Evolutionary conservation across 129 eudicot species (phyloP).

Genomic region (Dittrichia graveolens): DNA sequence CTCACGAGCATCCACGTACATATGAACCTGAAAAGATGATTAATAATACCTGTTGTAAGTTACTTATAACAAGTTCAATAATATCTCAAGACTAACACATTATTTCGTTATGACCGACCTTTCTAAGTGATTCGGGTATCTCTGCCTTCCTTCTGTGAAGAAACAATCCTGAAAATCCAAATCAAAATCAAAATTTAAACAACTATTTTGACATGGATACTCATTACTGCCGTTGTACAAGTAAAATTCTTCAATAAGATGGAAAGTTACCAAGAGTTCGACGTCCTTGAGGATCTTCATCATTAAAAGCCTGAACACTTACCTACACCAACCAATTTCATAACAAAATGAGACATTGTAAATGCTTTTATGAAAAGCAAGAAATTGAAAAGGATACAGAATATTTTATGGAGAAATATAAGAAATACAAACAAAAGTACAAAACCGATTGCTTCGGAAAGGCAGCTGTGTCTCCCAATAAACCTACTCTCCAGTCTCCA

Average conservation of each 20-base stretch:
- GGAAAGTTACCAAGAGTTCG: constrained; percentile 80
- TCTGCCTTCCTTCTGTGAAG: constrained; percentile 99
- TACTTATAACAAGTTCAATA: constrained; percentile 3
- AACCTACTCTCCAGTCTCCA: too few species aligned
- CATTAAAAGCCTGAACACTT: constrained; percentile 96
- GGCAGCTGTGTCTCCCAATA: too few species aligned
- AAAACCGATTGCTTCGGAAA: too few species aligned
- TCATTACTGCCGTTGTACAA: constrained; percentile 12
- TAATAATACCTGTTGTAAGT: neutral
- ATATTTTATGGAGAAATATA: too few species aligned
- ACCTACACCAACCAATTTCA: constrained; percentile 48
- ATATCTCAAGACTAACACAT: constrained; percentile 6
- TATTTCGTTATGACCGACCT: constrained; percentile 49
- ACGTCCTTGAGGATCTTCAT: constrained; percentile 99
- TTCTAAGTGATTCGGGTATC: constrained; percentile 68
- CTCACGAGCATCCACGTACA: constrained; percentile 89
- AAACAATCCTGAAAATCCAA: constrained; percentile 65
- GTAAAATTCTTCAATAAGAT: neutral
- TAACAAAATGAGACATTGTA: neutral
- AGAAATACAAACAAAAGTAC: too few species aligned
- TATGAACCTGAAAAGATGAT: constrained; percentile 63
- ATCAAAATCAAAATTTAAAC: neutral
- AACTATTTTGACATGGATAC: constrained; percentile 8
- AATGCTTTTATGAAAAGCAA: neutral
- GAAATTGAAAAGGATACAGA: neutral